Evolutionary conservation across 257 asterid species (phyloP), one percentile per base, ranked within the genome.

Genomic region (Solanum virginianum): DNA sequence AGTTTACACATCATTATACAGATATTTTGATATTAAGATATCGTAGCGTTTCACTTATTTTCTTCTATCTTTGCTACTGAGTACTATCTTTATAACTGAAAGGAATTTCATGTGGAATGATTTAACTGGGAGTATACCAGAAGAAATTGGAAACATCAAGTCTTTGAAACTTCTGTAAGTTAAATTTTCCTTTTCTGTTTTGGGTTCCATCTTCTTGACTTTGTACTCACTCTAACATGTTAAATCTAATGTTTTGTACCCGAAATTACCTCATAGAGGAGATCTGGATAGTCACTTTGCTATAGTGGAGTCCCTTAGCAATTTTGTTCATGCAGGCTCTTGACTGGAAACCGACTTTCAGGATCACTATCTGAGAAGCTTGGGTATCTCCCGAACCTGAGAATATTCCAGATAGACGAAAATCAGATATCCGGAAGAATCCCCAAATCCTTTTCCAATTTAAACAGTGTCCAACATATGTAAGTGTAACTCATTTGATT

Each of bases 81-180:
- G 5, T 53, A 10, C 10, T 56, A 72, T 62, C 11, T 84, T 59
- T 17, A 14, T 54, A 3, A 77, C 22, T 53, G 17, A 53, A 72
- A 90, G 93, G 83, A 85, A 89, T 85, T 90, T 90, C 87, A 90
- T 89, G 93, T 90, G 93, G 93, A 90, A 90, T 85, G 81, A 87
- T 18, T 85, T 90, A 72, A 86, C 85, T 47, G 93, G 92, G 65
- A 81, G 54, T 86, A 85, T 90, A 83, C 93, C 91, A 15, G 88
- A 82, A 82, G 93, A 90, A 88, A 88, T 90, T 55, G 91, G 92
- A 51, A 81, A 85, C 54, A 39, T 90, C 72, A 57, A 87, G 53
- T 68, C 89, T 63, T 55, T 90, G 74, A 74, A 62, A 43, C 89
- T 88, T 77, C 75, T 90, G 93, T 90, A 69, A 86, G 92, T 87